Evolutionary conservation across 2,329 filamentous ascomycete species (phyloP).

Genomic region (Penicillium sp.): DNA sequence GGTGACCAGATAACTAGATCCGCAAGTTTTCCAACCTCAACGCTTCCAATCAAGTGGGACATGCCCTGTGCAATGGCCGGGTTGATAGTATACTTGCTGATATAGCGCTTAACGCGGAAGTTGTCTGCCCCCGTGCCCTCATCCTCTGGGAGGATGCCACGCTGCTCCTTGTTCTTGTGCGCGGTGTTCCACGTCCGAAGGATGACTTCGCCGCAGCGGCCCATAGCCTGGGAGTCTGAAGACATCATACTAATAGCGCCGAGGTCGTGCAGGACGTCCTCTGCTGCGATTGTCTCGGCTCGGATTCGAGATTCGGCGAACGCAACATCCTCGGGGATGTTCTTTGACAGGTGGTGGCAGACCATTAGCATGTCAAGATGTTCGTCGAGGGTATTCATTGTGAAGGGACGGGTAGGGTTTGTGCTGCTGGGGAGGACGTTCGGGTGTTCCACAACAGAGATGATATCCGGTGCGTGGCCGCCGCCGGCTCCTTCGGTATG

Average conservation of each 20-base stretch:
- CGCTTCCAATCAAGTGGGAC: slow-evolving; percentile 79
- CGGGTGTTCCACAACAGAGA: slow-evolving; percentile 83
- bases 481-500: slow-evolving; percentile 96
- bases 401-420: slow-evolving; percentile 90
- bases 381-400: slow-evolving; percentile 90
- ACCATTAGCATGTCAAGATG: slow-evolving; percentile 99
- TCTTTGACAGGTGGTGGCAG: slow-evolving; percentile 88
- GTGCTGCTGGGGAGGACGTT: slow-evolving; percentile 91
- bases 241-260: slow-evolving; percentile 98
- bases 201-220: slow-evolving; percentile 91
- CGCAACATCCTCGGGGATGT: slow-evolving; percentile 94
- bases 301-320: slow-evolving; percentile 95
- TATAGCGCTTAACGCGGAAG: slow-evolving; percentile 87
- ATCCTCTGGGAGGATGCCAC: slow-evolving; percentile 78
- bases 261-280: slow-evolving; percentile 93
- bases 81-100: slow-evolving; percentile 97
- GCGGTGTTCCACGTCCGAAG: slow-evolving; percentile 95
- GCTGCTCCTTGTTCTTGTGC: slow-evolving; percentile 92
- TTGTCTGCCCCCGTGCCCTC: slow-evolving; percentile 82
- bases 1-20: slow-evolving; percentile 89
- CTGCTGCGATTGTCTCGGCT: slow-evolving; percentile 93
- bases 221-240: slow-evolving; percentile 95
- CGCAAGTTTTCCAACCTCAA: slow-evolving; percentile 88
- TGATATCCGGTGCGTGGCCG: slow-evolving; percentile 95
- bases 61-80: slow-evolving; percentile 91